A percentile compares a stretch with the other conserved stretches of the same genome.
Evolutionary conservation across 176 grass and related monocot genomes (phyloP).

Genomic region (Pontederia crassipes): DNA sequence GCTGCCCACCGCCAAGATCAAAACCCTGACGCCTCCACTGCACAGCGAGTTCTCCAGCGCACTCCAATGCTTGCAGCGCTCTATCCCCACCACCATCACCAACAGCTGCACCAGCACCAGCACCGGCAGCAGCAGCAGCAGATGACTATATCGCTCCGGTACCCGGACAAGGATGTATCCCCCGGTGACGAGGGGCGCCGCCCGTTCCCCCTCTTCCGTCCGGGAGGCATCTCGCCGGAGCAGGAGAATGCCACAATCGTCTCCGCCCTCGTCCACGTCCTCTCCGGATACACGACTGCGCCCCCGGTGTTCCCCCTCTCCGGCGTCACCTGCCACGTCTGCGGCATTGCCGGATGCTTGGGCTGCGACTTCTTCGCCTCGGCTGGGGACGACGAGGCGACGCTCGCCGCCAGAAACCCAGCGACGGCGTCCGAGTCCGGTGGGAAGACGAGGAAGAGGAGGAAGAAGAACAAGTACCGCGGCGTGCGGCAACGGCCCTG

Average conservation of each 20-base stretch:
- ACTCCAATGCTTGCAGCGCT: too few species aligned
- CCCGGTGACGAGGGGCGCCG: neutral
- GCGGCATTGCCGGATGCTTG: constrained; percentile 62
- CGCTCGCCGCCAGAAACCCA: neutral
- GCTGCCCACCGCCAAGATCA: too few species aligned
- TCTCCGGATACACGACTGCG: neutral
- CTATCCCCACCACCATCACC: too few species aligned
- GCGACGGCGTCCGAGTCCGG: neutral
- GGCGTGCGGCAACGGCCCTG: constrained; percentile 20
- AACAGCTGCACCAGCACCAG: too few species aligned
- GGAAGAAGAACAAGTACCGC: constrained; percentile 13
- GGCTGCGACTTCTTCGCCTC: constrained; percentile 43
- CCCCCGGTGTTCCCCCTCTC: constrained; percentile 31
- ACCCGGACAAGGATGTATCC: neutral
- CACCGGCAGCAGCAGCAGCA: too few species aligned
- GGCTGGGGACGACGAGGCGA: neutral
- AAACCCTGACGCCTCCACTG: too few species aligned
- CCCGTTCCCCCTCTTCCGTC: neutral
- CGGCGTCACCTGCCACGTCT: constrained; percentile 22
- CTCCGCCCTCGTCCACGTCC: too few species aligned
- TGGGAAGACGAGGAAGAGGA: neutral
- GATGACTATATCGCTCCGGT: too few species aligned
- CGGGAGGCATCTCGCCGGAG: constrained; percentile 18
- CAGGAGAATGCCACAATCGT: constrained; percentile 35
- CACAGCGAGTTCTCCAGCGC: too few species aligned